These are phyloP conservation scores for Dictyostelium intermedium DNA, from an alignment of 78 protist genomes.

Conservation along the genomic window DNA sequence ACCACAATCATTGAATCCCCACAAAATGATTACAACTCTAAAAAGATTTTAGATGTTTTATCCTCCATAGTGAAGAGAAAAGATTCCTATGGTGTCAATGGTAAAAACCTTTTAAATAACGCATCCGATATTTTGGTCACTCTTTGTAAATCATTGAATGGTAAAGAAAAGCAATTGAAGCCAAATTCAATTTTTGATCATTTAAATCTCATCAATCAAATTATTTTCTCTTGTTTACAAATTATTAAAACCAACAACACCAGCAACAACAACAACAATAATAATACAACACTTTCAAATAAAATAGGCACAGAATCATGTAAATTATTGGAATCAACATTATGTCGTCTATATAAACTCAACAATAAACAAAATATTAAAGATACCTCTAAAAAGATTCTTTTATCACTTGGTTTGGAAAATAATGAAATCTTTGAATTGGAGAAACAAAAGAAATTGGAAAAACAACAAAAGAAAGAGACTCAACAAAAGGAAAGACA, in stretches of 20 bases:
- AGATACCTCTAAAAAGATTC: conserved; percentile 19
- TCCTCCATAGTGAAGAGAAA: background rate
- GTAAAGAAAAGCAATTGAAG: background rate
- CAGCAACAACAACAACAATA: background rate
- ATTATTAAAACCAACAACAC: background rate
- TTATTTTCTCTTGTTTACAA: background rate
- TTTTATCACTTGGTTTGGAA: conserved; percentile 1
- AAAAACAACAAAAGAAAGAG: conserved; percentile 22
- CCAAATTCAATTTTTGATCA: background rate
- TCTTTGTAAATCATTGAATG: background rate
- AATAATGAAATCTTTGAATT: conserved; percentile 2
- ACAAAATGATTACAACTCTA: conserved; percentile 1
- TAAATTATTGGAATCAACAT: background rate
- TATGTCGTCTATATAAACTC: background rate
- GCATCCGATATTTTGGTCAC: background rate
- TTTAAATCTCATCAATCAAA: background rate
- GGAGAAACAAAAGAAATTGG: conserved; percentile 28
- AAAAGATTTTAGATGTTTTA: conserved; percentile 36
- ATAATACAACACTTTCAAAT: background rate
- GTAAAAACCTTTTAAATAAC: background rate
- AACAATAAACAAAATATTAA: conserved; percentile 35
- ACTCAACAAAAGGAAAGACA: background rate
- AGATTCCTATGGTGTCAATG: background rate
- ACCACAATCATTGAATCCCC: background rate
- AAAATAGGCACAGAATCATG: background rate